Evolutionary conservation across 306 rosid genomes (phyloP), one percentile per base, ranked within the genome.

Genomic region (Lagenaria siceraria): DNA sequence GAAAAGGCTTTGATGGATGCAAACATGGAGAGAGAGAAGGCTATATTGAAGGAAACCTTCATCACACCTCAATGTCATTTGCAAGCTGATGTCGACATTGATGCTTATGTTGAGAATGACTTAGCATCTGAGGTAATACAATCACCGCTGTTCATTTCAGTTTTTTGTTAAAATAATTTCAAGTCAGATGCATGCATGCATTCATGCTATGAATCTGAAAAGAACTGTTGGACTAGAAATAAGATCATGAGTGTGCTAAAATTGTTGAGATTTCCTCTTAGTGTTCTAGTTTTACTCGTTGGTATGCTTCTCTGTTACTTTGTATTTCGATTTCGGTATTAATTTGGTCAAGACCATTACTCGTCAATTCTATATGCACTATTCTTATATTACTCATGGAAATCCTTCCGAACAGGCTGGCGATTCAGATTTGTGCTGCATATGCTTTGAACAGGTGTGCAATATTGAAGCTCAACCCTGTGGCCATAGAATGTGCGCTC

Each of bases 401-500:
- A 70, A 25, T 27, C 58, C 22, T 29, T 53, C 66, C 17, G 11
- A 79, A 75, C 83, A 90, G 98, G 91, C 77, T 10, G 89, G 87
- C 63, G 83, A 90, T 31, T 66, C 81, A 80, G 98, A 93, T 56
- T 71, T 88, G 48, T 93, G 98, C 77, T 83, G 96, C 80, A 93
- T 93, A 87, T 93, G 98, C 87, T 93, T 93, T 78, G 97, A 93
- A 59, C 96, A 93, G 81, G 83, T 75, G 21, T 93, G 98, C 90
- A 88, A 93, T 59, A 93, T 93, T 63, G 97, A 91, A 86, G 91
- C 90, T 42, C 83, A 82, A 69, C 97, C 97, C 36, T 93, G 98
- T 54, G 82, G 92, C 78, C 98, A 93, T 86, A 93, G 86, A 86
- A 93, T 93, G 98, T 93, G 98, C 77, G 93, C 97, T 8, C 88